Base-by-base conservation (phyloP, 495 filamentous ascomycete species). In the Baudoinia panamericana region DNA sequence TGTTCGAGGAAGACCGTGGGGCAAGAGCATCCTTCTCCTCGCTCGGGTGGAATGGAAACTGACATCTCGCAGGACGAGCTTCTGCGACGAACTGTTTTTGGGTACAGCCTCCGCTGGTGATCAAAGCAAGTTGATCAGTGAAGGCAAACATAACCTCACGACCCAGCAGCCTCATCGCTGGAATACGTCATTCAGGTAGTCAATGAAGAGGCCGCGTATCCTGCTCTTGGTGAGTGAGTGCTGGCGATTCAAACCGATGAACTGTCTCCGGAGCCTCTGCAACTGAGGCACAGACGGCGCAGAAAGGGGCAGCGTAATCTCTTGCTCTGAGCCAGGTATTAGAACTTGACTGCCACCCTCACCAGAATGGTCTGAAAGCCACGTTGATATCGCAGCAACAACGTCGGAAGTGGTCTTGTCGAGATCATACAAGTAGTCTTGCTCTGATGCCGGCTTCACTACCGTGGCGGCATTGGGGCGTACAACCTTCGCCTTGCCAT, bases 1-100 rank as follows among this genome's bases (percentile, higher is more conserved):
- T 96, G 66, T 94, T 96, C 67, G 80, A 86, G 56, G 66, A 83
- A 49, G 87, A 96, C 56, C 72, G 69, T 8, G 88, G 87, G 35
- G 74, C 75, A 59, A 59, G 72, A n/a, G n/a, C n/a, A n/a, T n/a
- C n/a, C n/a, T 60, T 5, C 2, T 16, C 6, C 21, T 22, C 8
- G 5, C 29, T 28, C 20, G 4, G 22, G 10, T 18, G n/a, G 35
- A 27, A 11, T 46, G 13, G 20, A 22, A 6, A 34, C 44, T 52
- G 33, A 53, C 43, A 6, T 2, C 7, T 24, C 6, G 13, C 19
- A 61, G 58, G 60, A 63, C 36, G 54, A 63, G 41, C 30, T 50
- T 43, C 58, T 93, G 31, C 67, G 80, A 36, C 71, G 78, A 59
- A 88, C 81, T 12, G 84, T 92, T 1, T 87, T 80, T 61, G 82